These are phyloP conservation scores for Litchi chinensis DNA, from an alignment of 345 rosid genomes.

Conservation along the genomic window DNA sequence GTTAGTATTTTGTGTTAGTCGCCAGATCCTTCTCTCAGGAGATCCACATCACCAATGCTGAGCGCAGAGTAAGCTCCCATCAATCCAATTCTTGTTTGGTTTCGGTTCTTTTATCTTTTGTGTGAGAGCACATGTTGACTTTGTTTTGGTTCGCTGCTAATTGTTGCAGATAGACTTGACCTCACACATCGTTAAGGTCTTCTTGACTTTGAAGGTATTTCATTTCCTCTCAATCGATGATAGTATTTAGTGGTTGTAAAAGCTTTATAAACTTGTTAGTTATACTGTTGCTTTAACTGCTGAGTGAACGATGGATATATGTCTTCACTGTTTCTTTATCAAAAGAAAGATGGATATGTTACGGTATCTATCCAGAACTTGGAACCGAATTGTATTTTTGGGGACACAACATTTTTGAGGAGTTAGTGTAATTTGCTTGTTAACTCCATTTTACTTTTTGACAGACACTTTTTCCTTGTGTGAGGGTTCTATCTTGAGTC, in stretches of 20 bases:
- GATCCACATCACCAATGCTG: constrained; percentile 79
- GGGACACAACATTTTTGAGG: neutral
- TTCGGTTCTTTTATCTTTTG: neutral
- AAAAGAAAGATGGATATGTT: neutral
- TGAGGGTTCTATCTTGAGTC: neutral
- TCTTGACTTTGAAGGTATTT: constrained; percentile 85
- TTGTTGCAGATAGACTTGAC: constrained; percentile 86
- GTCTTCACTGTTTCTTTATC: neutral
- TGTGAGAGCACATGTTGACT: constrained; percentile 13
- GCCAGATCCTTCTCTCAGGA: constrained; percentile 46
- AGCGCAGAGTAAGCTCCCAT: constrained; percentile 67
- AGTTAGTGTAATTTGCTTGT: neutral
- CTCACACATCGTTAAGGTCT: constrained; percentile 82
- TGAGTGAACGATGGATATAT: neutral
- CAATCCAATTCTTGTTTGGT: constrained; percentile 1
- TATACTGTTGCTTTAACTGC: neutral
- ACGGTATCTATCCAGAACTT: neutral
- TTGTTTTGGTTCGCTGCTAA: constrained; percentile 16
- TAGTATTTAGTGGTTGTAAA: neutral
- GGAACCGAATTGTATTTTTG: neutral
- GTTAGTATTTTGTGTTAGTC: constrained; percentile 36
- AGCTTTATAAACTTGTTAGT: neutral
- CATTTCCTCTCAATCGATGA: neutral
- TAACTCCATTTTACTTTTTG: neutral
- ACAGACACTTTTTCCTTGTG: neutral